These are phyloP conservation scores for Karstenula rhodostoma DNA, from an alignment of 2,329 filamentous ascomycete genomes.

Conservation along the genomic window DNA sequence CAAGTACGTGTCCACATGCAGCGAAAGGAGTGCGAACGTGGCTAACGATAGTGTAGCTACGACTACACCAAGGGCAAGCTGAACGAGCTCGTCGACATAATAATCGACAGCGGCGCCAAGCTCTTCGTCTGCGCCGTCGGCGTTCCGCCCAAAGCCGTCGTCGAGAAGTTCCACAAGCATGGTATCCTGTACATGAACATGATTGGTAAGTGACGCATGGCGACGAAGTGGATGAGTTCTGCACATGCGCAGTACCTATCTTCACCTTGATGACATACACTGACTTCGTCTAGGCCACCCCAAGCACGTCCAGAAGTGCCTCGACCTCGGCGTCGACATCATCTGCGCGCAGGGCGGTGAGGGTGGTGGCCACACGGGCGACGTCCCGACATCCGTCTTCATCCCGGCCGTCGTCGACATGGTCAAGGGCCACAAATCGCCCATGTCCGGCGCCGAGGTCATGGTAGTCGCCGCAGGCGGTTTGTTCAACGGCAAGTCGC, in stretches of 20 bases:
- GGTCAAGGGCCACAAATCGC: slow-evolving; percentile 81
- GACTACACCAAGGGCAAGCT: slow-evolving; percentile 99
- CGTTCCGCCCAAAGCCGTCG: slow-evolving; percentile 85
- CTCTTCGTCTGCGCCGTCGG: slow-evolving; percentile 98
- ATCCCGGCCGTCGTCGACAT: slow-evolving; percentile 91
- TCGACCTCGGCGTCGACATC: slow-evolving; percentile 87
- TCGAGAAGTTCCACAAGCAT: slow-evolving; percentile 86
- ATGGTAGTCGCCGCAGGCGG: slow-evolving; percentile 94
- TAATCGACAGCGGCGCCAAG: slow-evolving; percentile 89
- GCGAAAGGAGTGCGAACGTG: neutral
- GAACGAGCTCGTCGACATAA: slow-evolving; percentile 84
- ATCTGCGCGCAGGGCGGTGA: slow-evolving; percentile 99
- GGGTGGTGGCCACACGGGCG: slow-evolving; percentile 94
- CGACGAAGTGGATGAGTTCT: no score
- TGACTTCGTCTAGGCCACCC: slow-evolving; percentile 69
- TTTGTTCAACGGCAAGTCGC: slow-evolving; percentile 88
- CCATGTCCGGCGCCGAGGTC: slow-evolving; percentile 85
- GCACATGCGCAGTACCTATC: no score
- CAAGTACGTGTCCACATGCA: slow-evolving; percentile 64
- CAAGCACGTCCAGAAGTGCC: slow-evolving; percentile 97
- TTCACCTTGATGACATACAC: no score
- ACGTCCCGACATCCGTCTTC: slow-evolving; percentile 88
- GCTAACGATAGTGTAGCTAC: slow-evolving; percentile 68
- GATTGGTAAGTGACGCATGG: neutral
- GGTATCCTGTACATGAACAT: slow-evolving; percentile 86